These are phyloP conservation scores for Ceratocystis colombiana DNA, from an alignment of 2,329 filamentous ascomycete genomes.

Conservation along the genomic window DNA sequence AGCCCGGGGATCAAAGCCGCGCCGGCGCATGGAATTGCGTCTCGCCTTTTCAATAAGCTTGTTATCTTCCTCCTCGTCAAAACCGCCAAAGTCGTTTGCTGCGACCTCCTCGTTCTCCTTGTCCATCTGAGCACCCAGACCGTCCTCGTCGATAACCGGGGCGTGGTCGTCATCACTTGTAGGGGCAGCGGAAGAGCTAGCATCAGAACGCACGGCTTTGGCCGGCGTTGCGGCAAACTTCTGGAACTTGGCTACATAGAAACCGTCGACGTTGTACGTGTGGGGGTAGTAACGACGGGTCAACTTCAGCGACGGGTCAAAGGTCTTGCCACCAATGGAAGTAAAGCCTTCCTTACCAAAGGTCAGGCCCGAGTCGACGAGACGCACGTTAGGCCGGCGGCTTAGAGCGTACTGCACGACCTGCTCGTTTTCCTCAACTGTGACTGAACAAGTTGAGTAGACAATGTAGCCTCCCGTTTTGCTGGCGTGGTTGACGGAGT, in stretches of 20 bases:
- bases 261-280: constrained; percentile 90
- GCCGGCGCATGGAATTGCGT: constrained; percentile 61
- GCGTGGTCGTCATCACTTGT: not conserved
- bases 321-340: constrained; percentile 80
- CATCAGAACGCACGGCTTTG: constrained; percentile 33
- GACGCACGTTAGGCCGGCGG: constrained; percentile 83
- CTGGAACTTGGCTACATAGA: constrained; percentile 96
- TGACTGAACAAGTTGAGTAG: constrained; percentile 93
- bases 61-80: constrained; percentile 63
- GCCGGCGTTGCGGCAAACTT: constrained; percentile 62
- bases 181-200: constrained; percentile 33
- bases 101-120: constrained; percentile 25
- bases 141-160: constrained; percentile 22
- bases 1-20: constrained; percentile 59
- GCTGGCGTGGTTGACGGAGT: constrained; percentile 81
- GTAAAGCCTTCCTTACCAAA: constrained; percentile 93
- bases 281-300: constrained; percentile 84
- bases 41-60: constrained; percentile 64
- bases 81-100: constrained; percentile 56
- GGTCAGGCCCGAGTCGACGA: constrained; percentile 80
- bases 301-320: constrained; percentile 73
- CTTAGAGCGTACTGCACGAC: constrained; percentile 89
- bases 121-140: constrained; percentile 14
- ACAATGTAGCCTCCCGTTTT: constrained; percentile 93
- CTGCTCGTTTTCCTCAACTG: constrained; percentile 78